Percentiles rank a stretch among this genome's conserved stretches.
Conservation (phyloP, 1,284 basidiomycete species). For the Ganoderma multipileum region DNA sequence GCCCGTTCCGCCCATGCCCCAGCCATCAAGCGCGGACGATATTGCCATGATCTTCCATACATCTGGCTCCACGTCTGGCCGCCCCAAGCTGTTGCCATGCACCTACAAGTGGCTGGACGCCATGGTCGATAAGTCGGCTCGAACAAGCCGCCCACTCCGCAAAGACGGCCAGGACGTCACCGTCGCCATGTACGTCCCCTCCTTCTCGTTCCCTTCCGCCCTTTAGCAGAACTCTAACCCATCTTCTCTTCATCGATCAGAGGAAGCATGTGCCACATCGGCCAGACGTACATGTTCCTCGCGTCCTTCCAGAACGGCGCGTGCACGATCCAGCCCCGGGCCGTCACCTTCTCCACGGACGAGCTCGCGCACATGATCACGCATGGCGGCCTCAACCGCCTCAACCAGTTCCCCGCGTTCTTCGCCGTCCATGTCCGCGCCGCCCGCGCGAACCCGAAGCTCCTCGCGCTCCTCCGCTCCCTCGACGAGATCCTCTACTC, state of each 20-base stretch:
- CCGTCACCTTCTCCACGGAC: conserved; percentile 64
- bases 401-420: conserved; percentile 75
- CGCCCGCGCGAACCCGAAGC: conserved; percentile 62
- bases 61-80: conserved; percentile 75
- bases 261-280: conserved; percentile 42
- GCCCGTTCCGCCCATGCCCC: conserved; percentile 38
- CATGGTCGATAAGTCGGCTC: conserved; percentile 61
- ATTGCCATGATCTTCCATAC: conserved; percentile 75
- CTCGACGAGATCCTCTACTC: conserved; percentile 69
- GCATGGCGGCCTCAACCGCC: conserved; percentile 67
- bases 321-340: conserved; percentile 72
- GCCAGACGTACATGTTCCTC: conserved; percentile 56
- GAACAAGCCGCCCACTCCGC: conserved; percentile 56
- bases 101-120: conserved; percentile 65
- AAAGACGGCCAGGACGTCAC: conserved; percentile 65
- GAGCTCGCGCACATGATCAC: conserved; percentile 75
- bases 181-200: conserved; percentile 36
- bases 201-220: not conserved
- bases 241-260: conserved; percentile 19
- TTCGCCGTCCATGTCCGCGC: conserved; percentile 65
- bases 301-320: conserved; percentile 74
- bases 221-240: conserved; percentile 11
- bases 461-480: conserved; percentile 58
- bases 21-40: conserved; percentile 36
- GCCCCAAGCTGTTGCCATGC: conserved; percentile 74